Evolutionary conservation across 306 rosid genomes (phyloP).

Genomic region (Lotus japonicus): DNA sequence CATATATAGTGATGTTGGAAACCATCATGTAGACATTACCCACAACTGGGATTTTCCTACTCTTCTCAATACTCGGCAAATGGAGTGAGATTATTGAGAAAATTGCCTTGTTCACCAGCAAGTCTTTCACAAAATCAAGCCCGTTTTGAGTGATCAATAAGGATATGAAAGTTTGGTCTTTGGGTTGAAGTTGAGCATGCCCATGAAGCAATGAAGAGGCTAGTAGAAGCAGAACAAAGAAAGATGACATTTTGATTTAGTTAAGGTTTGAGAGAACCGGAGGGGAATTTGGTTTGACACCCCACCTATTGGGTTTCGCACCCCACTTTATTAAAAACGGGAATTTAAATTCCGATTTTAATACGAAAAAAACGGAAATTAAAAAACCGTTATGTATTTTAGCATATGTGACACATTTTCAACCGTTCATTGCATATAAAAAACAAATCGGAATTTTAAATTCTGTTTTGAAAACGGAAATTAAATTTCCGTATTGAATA

Average conservation of each 20-base stretch:
- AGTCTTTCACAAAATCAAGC: constrained; percentile 63
- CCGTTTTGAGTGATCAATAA: constrained; percentile 61
- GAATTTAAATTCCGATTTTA: too few species aligned
- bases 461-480: too few species aligned
- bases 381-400: too few species aligned
- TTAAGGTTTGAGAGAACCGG: constrained; percentile 8
- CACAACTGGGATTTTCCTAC: constrained; percentile 52
- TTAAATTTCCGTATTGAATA: too few species aligned
- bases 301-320: too few species aligned
- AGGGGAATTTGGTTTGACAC: too few species aligned
- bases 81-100: constrained; percentile 63
- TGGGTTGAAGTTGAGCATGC: constrained; percentile 34
- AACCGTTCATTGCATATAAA: too few species aligned
- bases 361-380: too few species aligned
- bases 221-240: constrained; percentile 37
- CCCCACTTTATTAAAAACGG: too few species aligned
- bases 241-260: constrained; percentile 41
- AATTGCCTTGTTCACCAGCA: constrained; percentile 52
- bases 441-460: too few species aligned
- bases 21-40: constrained; percentile 53
- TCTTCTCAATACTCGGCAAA: constrained; percentile 51
- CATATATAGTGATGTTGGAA: constrained; percentile 56
- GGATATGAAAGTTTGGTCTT: constrained; percentile 51
- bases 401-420: too few species aligned
- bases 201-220: constrained; percentile 28